Conservation (phyloP, 768 basidiomycete genomes). For the Fistulinella prunicolor region DNA sequence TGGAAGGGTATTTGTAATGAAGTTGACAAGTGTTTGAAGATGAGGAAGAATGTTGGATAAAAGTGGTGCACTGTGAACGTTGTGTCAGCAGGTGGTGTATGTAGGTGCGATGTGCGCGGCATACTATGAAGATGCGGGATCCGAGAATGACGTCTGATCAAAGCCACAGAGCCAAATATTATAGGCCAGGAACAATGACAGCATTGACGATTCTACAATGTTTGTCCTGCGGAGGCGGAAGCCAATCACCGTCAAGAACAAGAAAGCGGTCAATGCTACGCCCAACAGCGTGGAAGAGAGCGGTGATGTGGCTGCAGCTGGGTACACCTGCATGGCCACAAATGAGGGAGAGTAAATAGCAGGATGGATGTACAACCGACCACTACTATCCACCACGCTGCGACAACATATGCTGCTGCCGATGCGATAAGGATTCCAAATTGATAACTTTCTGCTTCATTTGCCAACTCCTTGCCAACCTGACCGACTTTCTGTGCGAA, state of each 20-base stretch:
- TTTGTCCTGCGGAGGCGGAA: slow-evolving; percentile 87
- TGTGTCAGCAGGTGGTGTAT: slow-evolving; percentile 7
- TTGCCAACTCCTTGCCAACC: slow-evolving; percentile 67
- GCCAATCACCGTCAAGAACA: slow-evolving; percentile 90
- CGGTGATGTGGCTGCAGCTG: slow-evolving; percentile 77
- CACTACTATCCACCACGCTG: slow-evolving; percentile 84
- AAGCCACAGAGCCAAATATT: slow-evolving; percentile 89
- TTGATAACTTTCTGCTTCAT: slow-evolving; percentile 72
- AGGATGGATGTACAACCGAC: slow-evolving; percentile 42
- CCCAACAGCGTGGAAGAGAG: slow-evolving; percentile 88
- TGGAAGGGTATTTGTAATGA: slow-evolving; percentile 80
- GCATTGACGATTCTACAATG: slow-evolving; percentile 85
- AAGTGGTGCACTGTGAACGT: slow-evolving; percentile 57
- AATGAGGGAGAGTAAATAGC: slow-evolving; percentile 8
- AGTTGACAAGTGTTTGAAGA: slow-evolving; percentile 74
- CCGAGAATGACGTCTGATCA: slow-evolving; percentile 68
- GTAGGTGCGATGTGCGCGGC: slow-evolving; percentile 26
- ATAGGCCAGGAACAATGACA: slow-evolving; percentile 86
- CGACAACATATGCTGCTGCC: slow-evolving; percentile 74
- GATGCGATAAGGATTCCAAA: slow-evolving; percentile 73
- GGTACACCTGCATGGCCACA: slow-evolving; percentile 57
- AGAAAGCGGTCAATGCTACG: slow-evolving; percentile 79
- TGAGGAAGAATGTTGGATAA: slow-evolving; percentile 79
- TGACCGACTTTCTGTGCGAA: slow-evolving; percentile 82
- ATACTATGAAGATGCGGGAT: slow-evolving; percentile 76